Conservation (phyloP, 2,329 filamentous ascomycete species). For the Chaetomiaceae sp. region DNA sequence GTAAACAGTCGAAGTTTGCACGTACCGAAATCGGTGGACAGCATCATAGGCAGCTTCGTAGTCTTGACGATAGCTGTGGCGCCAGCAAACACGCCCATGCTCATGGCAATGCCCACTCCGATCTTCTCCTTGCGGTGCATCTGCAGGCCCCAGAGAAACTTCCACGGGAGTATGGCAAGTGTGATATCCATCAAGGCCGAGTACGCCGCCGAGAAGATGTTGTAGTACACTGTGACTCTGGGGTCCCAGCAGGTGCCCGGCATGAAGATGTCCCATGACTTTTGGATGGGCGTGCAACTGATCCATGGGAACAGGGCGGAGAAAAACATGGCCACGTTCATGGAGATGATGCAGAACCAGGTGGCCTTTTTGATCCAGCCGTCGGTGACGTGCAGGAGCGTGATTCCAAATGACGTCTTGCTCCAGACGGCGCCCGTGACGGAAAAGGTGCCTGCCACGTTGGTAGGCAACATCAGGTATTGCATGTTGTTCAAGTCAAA, state of each 20-base stretch:
- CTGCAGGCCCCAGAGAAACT: conserved; percentile 30
- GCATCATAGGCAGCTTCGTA: conserved; percentile 10
- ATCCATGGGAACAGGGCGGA: conserved; percentile 28
- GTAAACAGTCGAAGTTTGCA: too few relatives aligned
- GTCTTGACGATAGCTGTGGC: conserved; percentile 19
- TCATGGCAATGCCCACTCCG: conserved; percentile 32
- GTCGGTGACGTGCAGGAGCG: conserved; percentile 33
- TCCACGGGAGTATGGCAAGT: conserved; percentile 31
- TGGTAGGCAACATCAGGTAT: conserved; percentile 12
- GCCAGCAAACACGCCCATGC: conserved; percentile 28
- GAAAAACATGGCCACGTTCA: conserved; percentile 30
- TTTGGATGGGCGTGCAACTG: conserved; percentile 25
- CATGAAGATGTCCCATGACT: conserved; percentile 23
- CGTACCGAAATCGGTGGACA: conserved; percentile 18
- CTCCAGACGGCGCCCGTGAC: conserved; percentile 32
- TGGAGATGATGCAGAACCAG: conserved; percentile 33
- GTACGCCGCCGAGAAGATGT: conserved; percentile 22
- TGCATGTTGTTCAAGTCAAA: conserved; percentile 21
- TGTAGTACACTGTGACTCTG: conserved; percentile 22
- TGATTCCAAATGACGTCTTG: conserved; percentile 39
- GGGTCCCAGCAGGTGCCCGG: conserved; percentile 27
- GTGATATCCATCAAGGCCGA: conserved; percentile 29
- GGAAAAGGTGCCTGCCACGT: conserved; percentile 27
- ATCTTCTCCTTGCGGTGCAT: conserved; percentile 32
- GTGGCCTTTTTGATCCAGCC: conserved; percentile 27